phyloP scores from a whole-genome alignment of 192 early-diverging fungal genomes.

The Coemansia erecta region DNA sequence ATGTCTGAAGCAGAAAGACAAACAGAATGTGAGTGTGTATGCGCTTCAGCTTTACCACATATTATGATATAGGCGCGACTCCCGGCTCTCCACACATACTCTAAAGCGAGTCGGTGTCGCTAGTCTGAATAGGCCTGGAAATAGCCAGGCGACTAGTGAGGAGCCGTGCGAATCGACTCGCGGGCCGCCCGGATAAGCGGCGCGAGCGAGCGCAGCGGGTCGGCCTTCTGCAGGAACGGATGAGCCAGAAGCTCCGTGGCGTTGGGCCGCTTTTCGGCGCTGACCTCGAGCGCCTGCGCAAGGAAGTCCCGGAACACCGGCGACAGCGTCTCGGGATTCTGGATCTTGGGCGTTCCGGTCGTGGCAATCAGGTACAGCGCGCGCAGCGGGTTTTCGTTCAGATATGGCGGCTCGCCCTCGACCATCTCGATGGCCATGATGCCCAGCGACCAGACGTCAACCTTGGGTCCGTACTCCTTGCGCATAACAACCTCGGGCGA shows the following conservation, averaged over 20 bases:
- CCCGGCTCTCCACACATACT: too few relatives aligned
- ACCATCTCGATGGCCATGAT: conserved; percentile 99
- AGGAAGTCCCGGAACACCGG: conserved; percentile 84
- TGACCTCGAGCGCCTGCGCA: conserved; percentile 74
- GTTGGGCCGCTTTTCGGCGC: conserved; percentile 74
- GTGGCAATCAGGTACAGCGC: conserved; percentile 95
- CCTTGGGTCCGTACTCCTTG: conserved; percentile 88
- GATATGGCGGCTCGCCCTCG: conserved; percentile 95
- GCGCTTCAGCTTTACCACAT: too few relatives aligned
- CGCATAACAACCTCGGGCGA: conserved; percentile 94
- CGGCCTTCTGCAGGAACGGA: conserved; percentile 81
- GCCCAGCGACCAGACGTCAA: conserved; percentile 97
- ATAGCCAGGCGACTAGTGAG: conserved; percentile 19
- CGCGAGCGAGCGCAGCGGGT: conserved; percentile 74
- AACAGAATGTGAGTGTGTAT: too few relatives aligned
- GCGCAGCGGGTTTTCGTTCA: conserved; percentile 89
- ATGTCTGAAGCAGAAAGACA: too few relatives aligned
- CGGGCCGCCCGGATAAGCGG: conserved; percentile 78
- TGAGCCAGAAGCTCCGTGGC: conserved; percentile 80
- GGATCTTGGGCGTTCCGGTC: conserved; percentile 88
- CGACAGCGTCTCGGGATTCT: conserved; percentile 80
- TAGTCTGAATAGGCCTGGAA: too few relatives aligned
- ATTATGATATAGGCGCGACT: too few relatives aligned
- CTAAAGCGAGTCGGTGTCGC: too few relatives aligned
- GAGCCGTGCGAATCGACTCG: conserved; percentile 56